phyloP scores from a whole-genome alignment of 208 protist genomes.

The Sergeia podlipaevii region DNA sequence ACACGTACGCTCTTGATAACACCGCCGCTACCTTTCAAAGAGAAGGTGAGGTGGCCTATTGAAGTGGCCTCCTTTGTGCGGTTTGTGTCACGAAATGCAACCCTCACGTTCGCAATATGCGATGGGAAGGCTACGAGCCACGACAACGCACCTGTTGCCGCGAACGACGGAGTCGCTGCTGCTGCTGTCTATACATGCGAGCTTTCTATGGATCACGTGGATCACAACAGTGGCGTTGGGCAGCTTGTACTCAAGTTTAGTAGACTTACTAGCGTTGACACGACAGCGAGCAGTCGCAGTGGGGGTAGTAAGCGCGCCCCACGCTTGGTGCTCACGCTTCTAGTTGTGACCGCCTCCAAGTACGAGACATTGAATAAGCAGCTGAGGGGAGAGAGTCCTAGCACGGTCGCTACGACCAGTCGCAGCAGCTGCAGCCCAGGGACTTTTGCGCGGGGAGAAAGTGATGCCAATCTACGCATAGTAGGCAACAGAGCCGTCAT shows the following conservation, averaged over 20 bases:
- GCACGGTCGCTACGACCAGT: too few relatives aligned
- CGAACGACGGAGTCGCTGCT: conserved; percentile 23
- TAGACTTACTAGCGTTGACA: background rate
- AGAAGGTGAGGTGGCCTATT: conserved; percentile 53
- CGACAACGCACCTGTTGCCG: conserved; percentile 6
- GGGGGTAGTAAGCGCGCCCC: background rate
- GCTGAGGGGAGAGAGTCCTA: conserved; percentile 20
- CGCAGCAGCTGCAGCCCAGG: too few relatives aligned
- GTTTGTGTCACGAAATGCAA: conserved; percentile 57
- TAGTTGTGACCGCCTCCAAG: conserved; percentile 63
- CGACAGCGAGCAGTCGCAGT: background rate
- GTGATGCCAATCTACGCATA: too few relatives aligned
- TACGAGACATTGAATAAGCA: conserved; percentile 56
- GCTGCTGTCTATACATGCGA: conserved; percentile 43
- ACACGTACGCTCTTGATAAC: conserved; percentile 65
- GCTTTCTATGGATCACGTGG: conserved; percentile 35
- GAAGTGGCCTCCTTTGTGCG: conserved; percentile 76
- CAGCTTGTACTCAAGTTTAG: conserved; percentile 14
- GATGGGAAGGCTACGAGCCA: too few relatives aligned
- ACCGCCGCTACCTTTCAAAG: conserved; percentile 23
- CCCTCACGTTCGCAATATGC: conserved; percentile 63
- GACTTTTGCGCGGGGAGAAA: too few relatives aligned
- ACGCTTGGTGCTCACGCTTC: conserved; percentile 51
- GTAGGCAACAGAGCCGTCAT: too few relatives aligned
- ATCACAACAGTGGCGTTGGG: conserved; percentile 69